Conservation (phyloP, 164 flowering plant genomes). For the Annona squamosa region DNA sequence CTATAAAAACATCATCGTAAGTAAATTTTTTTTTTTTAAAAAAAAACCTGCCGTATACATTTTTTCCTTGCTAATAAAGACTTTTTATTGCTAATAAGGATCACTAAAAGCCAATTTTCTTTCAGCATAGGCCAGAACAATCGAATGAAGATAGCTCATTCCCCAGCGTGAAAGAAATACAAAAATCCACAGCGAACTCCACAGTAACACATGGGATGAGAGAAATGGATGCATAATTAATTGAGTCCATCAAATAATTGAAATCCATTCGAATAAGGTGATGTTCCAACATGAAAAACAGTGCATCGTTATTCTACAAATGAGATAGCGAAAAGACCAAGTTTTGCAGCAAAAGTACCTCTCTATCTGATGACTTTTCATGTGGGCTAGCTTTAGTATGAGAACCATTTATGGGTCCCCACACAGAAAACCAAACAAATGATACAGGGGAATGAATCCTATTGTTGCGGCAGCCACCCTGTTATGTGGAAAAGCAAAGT, state of each 20-base stretch:
- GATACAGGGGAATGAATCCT: not conserved
- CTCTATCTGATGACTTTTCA: not conserved
- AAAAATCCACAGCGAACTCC: too few relatives aligned
- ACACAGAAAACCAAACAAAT: not conserved
- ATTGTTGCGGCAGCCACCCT: not conserved
- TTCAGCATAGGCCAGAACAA: too few relatives aligned
- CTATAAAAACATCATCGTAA: too few relatives aligned
- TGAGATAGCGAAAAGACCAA: not conserved
- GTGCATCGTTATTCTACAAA: constrained; percentile 8
- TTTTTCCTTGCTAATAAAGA: too few relatives aligned
- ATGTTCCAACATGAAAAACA: constrained; percentile 1
- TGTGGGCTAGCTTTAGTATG: not conserved
- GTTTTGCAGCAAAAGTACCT: constrained; percentile 2
- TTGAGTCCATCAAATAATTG: constrained; percentile 1
- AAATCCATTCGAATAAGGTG: constrained; percentile 1
- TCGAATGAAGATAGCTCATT: too few relatives aligned
- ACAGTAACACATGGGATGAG: too few relatives aligned
- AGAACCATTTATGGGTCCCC: not conserved
- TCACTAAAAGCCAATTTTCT: too few relatives aligned
- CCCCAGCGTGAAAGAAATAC: too few relatives aligned
- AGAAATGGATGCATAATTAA: not conserved
- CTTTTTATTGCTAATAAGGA: too few relatives aligned
- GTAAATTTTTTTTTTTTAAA: too few relatives aligned
- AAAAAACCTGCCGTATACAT: too few relatives aligned
- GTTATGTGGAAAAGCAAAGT: not conserved